Percentiles rank a stretch among this genome's conserved stretches.
Evolutionary conservation across 768 basidiomycete species (phyloP).

Genomic region (Cystobasidium ongulense): DNA sequence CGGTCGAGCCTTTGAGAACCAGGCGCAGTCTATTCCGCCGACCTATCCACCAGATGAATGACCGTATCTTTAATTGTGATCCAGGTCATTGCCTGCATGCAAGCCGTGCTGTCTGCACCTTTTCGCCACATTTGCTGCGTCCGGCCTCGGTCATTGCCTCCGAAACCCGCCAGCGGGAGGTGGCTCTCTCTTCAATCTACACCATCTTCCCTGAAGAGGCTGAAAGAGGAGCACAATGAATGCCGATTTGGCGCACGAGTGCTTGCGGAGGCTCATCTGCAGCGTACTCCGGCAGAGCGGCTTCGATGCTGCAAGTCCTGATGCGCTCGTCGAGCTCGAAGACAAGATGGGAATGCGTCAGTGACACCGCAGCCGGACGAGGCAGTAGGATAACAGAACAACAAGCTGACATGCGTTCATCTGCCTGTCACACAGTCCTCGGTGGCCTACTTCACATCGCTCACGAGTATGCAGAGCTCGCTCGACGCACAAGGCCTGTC

Average conservation of each 20-base stretch:
- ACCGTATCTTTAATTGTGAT: too few species aligned
- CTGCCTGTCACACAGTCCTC: neutral
- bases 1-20: too few species aligned
- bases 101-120: neutral
- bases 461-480: slow-evolving; percentile 27
- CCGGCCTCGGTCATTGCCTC: too few species aligned
- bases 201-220: neutral
- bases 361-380: neutral
- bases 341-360: slow-evolving; percentile 26
- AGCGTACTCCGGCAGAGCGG: slow-evolving; percentile 11
- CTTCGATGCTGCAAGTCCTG: slow-evolving; percentile 22
- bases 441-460: slow-evolving; percentile 22
- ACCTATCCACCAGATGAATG: too few species aligned
- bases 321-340: slow-evolving; percentile 30
- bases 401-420: neutral
- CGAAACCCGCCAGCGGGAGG: neutral
- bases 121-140: neutral
- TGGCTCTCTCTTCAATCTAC: neutral
- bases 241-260: slow-evolving; percentile 19
- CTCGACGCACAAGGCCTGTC: slow-evolving; percentile 14
- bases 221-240: neutral
- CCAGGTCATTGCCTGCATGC: too few species aligned
- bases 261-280: slow-evolving; percentile 18
- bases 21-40: too few species aligned
- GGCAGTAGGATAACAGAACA: neutral